These are phyloP conservation scores for Neofusicoccum parvum DNA, from an alignment of 2,329 filamentous ascomycete species.

Conservation along the genomic window DNA sequence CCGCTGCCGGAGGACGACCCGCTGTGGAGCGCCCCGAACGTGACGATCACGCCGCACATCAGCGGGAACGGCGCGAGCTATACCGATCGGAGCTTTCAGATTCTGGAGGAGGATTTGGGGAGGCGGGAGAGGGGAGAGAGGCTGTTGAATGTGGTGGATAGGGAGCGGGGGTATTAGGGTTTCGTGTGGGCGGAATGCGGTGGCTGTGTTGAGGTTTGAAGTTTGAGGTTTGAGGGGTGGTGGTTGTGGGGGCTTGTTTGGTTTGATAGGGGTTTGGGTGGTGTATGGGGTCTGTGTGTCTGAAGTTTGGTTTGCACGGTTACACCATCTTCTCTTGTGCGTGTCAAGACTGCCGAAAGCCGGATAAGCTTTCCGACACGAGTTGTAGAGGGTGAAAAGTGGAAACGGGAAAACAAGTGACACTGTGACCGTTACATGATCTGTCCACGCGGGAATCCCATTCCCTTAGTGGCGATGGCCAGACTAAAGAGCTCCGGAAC, in stretches of 20 bases:
- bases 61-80: constrained; percentile 60
- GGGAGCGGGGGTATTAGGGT: constrained; percentile 61
- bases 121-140: constrained; percentile 54
- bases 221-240: not conserved
- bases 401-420: not conserved
- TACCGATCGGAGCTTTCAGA: constrained; percentile 57
- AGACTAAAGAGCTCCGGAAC: not conserved
- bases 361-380: not conserved
- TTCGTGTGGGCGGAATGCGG: not conserved
- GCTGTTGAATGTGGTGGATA: constrained; percentile 64
- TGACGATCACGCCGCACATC: constrained; percentile 69
- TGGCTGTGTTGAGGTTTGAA: not conserved
- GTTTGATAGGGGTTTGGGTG: not conserved
- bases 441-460: not conserved
- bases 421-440: not conserved
- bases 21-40: constrained; percentile 70
- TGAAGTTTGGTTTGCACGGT: not conserved
- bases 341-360: not conserved
- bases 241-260: too few species aligned
- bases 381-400: not conserved
- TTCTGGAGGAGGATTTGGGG: constrained; percentile 61
- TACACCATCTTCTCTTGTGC: not conserved
- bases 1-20: constrained; percentile 69
- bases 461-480: not conserved
- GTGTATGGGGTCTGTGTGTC: not conserved